These are phyloP conservation scores for Kodamaea kaohsiungensis DNA, from an alignment of 805 yeast genomes.

Conservation along the genomic window DNA sequence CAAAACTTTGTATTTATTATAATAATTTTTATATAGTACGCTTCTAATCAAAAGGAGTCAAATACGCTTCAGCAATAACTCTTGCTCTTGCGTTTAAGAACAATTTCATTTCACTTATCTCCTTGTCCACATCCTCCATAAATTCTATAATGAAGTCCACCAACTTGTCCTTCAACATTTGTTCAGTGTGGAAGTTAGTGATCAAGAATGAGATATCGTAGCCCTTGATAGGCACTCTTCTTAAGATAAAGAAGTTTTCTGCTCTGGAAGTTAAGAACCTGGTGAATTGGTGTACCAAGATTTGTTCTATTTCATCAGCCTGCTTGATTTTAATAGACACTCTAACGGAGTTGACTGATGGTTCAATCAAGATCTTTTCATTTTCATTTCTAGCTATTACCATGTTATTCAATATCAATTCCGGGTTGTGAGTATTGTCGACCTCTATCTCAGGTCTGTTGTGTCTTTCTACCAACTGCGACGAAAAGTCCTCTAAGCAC, in stretches of 20 bases:
- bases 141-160: slow-evolving; percentile 97
- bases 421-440: slow-evolving; percentile 66
- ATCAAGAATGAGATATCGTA: slow-evolving; percentile 91
- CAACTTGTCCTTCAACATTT: slow-evolving; percentile 90
- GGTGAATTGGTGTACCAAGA: slow-evolving; percentile 91
- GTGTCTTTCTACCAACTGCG: slow-evolving; percentile 95
- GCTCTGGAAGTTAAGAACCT: slow-evolving; percentile 94
- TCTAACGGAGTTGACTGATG: slow-evolving; percentile 89
- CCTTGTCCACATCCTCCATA: slow-evolving; percentile 99
- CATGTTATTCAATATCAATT: slow-evolving; percentile 85
- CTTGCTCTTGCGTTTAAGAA: slow-evolving; percentile 97
- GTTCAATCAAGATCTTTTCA: slow-evolving; percentile 89
- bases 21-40: not conserved
- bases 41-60: slow-evolving; percentile 77
- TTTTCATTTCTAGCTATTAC: slow-evolving; percentile 89
- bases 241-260: slow-evolving; percentile 85
- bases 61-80: slow-evolving; percentile 94
- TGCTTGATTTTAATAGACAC: slow-evolving; percentile 92
- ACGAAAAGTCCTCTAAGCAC: slow-evolving; percentile 89
- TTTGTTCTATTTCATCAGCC: slow-evolving; percentile 95
- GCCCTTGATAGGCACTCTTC: slow-evolving; percentile 88
- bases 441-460: slow-evolving; percentile 96
- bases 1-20: slow-evolving; percentile 2
- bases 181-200: slow-evolving; percentile 93
- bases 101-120: slow-evolving; percentile 96